Evolutionary conservation across 805 yeast species (phyloP).

Genomic region (Zygosaccharomyces bailii): DNA sequence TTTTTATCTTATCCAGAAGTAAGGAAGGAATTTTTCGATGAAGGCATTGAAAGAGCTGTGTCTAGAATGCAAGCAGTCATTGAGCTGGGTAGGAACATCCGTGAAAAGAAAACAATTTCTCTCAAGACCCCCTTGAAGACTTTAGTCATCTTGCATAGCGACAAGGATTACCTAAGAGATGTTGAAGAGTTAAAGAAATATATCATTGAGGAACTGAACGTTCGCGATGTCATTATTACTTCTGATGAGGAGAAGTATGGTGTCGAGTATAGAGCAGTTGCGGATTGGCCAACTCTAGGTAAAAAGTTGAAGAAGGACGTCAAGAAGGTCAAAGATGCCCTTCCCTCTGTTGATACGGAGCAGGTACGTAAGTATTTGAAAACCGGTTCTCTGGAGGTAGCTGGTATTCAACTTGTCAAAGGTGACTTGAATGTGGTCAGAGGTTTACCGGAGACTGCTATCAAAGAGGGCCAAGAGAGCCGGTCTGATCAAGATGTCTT

Average conservation of each 20-base stretch:
- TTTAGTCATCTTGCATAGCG: slow-evolving; percentile 81
- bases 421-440: slow-evolving; percentile 91
- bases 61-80: slow-evolving; percentile 95
- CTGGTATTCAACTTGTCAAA: slow-evolving; percentile 78
- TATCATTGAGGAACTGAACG: slow-evolving; percentile 86
- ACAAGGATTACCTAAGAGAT: slow-evolving; percentile 68
- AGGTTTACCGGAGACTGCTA: slow-evolving; percentile 70
- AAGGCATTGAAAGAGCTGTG: slow-evolving; percentile 80
- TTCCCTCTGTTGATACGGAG: slow-evolving; percentile 75
- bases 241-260: slow-evolving; percentile 88
- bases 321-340: slow-evolving; percentile 88
- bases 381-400: slow-evolving; percentile 75
- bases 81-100: slow-evolving; percentile 91
- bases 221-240: slow-evolving; percentile 82
- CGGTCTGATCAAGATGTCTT: slow-evolving; percentile 88
- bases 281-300: slow-evolving; percentile 99
- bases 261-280: slow-evolving; percentile 89
- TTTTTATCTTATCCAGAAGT: slow-evolving; percentile 88
- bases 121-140: slow-evolving; percentile 91
- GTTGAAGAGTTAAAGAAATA: slow-evolving; percentile 73
- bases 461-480: slow-evolving; percentile 71
- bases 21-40: slow-evolving; percentile 75
- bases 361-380: slow-evolving; percentile 75
- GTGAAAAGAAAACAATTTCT: slow-evolving; percentile 93
- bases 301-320: slow-evolving; percentile 94